Conservation (phyloP, 2,329 filamentous ascomycete species). For the Scorias spongiosa region DNA sequence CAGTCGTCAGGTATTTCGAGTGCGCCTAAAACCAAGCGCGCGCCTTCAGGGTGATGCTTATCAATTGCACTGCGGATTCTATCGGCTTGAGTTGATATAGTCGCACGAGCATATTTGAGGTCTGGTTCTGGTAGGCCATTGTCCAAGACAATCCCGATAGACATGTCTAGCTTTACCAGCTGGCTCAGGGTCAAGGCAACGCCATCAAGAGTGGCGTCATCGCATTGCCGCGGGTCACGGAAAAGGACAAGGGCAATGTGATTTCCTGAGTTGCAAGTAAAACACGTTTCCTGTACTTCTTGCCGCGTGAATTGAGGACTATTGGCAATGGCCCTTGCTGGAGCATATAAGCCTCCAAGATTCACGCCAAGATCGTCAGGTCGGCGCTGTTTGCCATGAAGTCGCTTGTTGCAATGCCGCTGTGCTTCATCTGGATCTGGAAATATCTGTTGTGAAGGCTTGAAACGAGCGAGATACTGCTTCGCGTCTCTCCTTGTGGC, state of each 20-base stretch:
- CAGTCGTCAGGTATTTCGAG: slow-evolving; percentile 20
- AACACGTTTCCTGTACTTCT: slow-evolving; percentile 17
- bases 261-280: slow-evolving; percentile 9
- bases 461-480: slow-evolving; percentile 79
- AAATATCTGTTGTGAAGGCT: slow-evolving; percentile 24
- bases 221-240: slow-evolving; percentile 53
- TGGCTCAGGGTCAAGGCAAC: slow-evolving; percentile 75
- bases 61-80: slow-evolving; percentile 65
- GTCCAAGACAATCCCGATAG: slow-evolving; percentile 71
- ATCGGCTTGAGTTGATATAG: slow-evolving; percentile 28
- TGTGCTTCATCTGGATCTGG: slow-evolving; percentile 19
- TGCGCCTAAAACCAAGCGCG: slow-evolving; percentile 50
- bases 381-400: slow-evolving; percentile 14
- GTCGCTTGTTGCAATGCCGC: slow-evolving; percentile 10
- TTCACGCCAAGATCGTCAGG: slow-evolving; percentile 39
- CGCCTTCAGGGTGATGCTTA: slow-evolving; percentile 49
- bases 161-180: slow-evolving; percentile 65
- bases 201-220: slow-evolving; percentile 53
- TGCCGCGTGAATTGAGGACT: slow-evolving; percentile 45
- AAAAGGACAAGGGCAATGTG: slow-evolving; percentile 82
- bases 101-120: not conserved
- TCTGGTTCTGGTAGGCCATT: slow-evolving; percentile 17
- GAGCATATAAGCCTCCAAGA: slow-evolving; percentile 44
- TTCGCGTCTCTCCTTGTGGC: slow-evolving; percentile 87
- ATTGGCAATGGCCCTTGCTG: slow-evolving; percentile 41